These are phyloP conservation scores for Alternaria burnsii DNA, from an alignment of 2,329 filamentous ascomycete genomes.

Conservation along the genomic window DNA sequence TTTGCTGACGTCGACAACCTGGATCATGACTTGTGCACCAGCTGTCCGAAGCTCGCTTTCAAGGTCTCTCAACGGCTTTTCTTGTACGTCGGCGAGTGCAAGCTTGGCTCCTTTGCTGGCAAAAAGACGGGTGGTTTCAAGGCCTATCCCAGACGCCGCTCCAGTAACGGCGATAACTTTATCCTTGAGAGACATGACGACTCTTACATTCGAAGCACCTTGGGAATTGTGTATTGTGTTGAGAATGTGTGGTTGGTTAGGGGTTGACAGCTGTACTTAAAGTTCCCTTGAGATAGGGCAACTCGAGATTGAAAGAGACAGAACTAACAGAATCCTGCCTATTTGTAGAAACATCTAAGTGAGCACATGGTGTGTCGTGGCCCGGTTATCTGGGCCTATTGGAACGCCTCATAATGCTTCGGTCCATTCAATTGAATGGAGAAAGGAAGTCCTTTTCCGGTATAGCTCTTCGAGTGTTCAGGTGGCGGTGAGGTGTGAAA, in stretches of 20 bases:
- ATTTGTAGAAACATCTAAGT: not conserved
- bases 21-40: constrained; percentile 42
- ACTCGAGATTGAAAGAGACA: not conserved
- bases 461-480: not conserved
- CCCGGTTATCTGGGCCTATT: not conserved
- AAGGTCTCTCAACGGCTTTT: constrained; percentile 31
- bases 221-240: not conserved
- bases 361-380: not conserved
- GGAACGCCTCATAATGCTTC: not conserved
- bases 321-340: not conserved
- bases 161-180: constrained; percentile 46
- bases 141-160: constrained; percentile 44
- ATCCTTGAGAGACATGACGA: constrained; percentile 34
- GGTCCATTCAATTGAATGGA: not conserved
- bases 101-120: constrained; percentile 41
- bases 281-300: not conserved
- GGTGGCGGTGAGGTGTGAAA: not conserved
- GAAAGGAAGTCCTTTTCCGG: constrained; percentile 2
- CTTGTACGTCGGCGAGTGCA: constrained; percentile 45
- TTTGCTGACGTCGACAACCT: constrained; percentile 60
- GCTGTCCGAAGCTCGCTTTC: constrained; percentile 28
- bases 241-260: not conserved
- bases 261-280: not conserved
- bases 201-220: not conserved
- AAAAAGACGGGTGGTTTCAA: constrained; percentile 37